A percentile compares a stretch with the other conserved stretches of the same genome.
phyloP scores from a whole-genome alignment of 1,139 yeast species.

The Diutina rugosa region DNA sequence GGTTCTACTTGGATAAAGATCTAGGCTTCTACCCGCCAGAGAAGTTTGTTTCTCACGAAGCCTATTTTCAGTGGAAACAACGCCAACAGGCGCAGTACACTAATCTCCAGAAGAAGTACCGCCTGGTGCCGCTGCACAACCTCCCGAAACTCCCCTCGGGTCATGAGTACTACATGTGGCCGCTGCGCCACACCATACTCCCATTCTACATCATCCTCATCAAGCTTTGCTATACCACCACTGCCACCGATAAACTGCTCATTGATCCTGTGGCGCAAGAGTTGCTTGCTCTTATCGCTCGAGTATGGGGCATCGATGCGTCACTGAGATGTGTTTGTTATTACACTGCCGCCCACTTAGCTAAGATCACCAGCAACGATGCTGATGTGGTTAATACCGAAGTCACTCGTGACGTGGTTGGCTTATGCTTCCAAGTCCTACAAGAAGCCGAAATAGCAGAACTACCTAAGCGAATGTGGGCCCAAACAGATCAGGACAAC shows the following conservation, averaged over 20 bases:
- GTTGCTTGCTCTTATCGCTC: conserved; percentile 32
- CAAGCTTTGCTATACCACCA: conserved; percentile 13
- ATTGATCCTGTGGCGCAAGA: conserved; percentile 8
- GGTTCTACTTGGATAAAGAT: conserved; percentile 26
- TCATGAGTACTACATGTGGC: conserved; percentile 29
- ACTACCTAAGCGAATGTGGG: conserved; percentile 30
- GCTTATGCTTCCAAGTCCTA: conserved; percentile 15
- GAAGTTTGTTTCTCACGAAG: conserved; percentile 27
- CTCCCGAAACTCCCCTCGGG: conserved; percentile 20
- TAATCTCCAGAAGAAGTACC: conserved; percentile 24
- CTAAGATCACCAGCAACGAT: conserved; percentile 25
- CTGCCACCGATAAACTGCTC: conserved; percentile 9
- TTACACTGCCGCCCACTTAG: conserved; percentile 39
- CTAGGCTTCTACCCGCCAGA: conserved; percentile 25
- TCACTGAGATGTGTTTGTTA: conserved; percentile 40
- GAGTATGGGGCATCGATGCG: conserved; percentile 48
- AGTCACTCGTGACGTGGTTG: conserved; percentile 16
- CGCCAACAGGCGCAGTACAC: conserved; percentile 28
- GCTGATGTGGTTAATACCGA: conserved; percentile 19
- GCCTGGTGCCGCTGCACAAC: conserved; percentile 22
- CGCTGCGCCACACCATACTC: conserved; percentile 19
- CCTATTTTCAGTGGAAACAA: conserved; percentile 41
- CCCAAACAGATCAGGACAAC: conserved; percentile 33
- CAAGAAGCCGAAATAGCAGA: conserved; percentile 23
- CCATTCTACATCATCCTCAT: conserved; percentile 16